Conservation (phyloP, 139 green algal genomes). For the Picochlorum sp. region DNA sequence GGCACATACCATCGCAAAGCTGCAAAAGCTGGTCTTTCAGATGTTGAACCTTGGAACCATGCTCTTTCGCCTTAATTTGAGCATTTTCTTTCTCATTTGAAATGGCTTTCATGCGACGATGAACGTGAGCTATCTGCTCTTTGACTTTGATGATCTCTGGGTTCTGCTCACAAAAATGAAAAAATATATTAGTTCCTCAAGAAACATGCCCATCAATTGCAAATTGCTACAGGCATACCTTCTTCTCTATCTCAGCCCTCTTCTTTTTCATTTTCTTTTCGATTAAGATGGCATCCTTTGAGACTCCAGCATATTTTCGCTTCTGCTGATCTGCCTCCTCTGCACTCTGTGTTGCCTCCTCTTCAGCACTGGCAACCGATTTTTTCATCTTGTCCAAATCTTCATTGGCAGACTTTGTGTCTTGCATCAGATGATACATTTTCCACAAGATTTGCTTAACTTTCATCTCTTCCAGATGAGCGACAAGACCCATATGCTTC, state of each 20-base stretch:
- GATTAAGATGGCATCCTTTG: slow-evolving; percentile 48
- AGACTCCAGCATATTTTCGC: slow-evolving; percentile 27
- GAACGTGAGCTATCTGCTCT: slow-evolving; percentile 42
- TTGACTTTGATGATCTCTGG: slow-evolving; percentile 42
- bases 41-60: slow-evolving; percentile 16
- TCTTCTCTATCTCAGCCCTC: slow-evolving; percentile 52
- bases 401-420: slow-evolving; percentile 13
- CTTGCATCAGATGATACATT: slow-evolving; percentile 58
- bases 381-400: slow-evolving; percentile 5
- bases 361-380: slow-evolving; percentile 11
- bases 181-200: not conserved
- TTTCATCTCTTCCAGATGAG: slow-evolving; percentile 54
- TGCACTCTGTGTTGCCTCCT: slow-evolving; percentile 8
- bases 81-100: slow-evolving; percentile 31
- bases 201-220: slow-evolving; percentile 15
- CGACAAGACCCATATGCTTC: slow-evolving; percentile 52
- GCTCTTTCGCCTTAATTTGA: slow-evolving; percentile 10
- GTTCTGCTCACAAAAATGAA: no score
- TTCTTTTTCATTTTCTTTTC: slow-evolving; percentile 69
- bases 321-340: slow-evolving; percentile 28
- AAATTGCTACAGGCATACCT: no score
- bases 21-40: slow-evolving; percentile 32
- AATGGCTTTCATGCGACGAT: slow-evolving; percentile 29
- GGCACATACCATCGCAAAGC: slow-evolving; percentile 26
- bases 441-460: slow-evolving; percentile 59